Conservation (phyloP, 768 basidiomycete species). For the Panus rudis region DNA sequence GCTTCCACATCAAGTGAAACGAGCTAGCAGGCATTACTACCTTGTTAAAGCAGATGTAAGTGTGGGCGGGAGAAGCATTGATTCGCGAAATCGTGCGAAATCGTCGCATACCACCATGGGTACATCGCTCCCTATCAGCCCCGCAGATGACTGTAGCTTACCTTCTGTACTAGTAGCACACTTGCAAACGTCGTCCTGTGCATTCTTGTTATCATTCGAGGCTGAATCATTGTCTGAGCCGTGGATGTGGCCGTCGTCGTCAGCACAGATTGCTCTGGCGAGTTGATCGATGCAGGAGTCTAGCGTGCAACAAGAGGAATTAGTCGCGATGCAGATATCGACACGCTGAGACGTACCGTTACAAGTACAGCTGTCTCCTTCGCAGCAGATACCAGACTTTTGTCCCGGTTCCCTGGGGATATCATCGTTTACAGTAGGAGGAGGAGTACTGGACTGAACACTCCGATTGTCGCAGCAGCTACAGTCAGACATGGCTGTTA, state of each 20-base stretch:
- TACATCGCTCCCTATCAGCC: too few relatives aligned
- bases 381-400: conserved; percentile 12
- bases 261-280: conserved; percentile 20
- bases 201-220: too few relatives aligned
- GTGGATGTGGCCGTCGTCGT: conserved; percentile 21
- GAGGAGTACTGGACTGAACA: not conserved
- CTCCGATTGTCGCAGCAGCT: not conserved
- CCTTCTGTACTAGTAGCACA: too few relatives aligned
- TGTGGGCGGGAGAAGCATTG: too few relatives aligned
- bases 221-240: not conserved
- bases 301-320: conserved; percentile 2
- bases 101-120: too few relatives aligned
- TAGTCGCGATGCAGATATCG: not conserved
- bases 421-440: not conserved
- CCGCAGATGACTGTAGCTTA: too few relatives aligned
- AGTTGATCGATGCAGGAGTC: conserved; percentile 21
- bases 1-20: too few relatives aligned
- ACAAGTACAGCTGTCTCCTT: conserved; percentile 17
- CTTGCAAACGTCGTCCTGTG: too few relatives aligned
- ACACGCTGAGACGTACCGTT: conserved; percentile 16
- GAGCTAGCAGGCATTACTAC: too few relatives aligned
- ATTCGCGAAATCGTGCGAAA: too few relatives aligned
- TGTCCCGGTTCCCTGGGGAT: not conserved
- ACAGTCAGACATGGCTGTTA: not conserved
- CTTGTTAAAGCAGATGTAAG: too few relatives aligned